Conservation (phyloP, 441 rosid species). For the Eruca vesicaria region DNA sequence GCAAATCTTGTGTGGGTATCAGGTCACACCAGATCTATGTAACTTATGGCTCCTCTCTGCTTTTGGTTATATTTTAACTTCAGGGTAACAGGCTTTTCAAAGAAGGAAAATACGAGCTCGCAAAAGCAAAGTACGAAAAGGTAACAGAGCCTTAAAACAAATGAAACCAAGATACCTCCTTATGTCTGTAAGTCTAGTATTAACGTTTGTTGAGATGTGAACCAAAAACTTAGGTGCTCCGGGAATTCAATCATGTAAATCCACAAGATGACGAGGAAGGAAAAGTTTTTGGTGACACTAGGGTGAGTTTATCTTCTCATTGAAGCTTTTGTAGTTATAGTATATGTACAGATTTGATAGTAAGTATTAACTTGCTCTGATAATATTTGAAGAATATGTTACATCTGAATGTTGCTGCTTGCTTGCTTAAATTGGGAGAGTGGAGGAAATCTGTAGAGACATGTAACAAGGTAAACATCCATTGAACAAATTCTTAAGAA, state of each 20-base stretch:
- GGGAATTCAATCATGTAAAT: constrained; percentile 98
- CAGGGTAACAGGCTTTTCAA: constrained; percentile 97
- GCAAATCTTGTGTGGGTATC: not conserved
- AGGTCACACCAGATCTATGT: not conserved
- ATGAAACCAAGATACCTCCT: not conserved
- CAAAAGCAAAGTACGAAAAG: constrained; percentile 96
- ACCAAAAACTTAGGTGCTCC: constrained; percentile 59
- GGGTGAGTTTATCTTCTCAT: constrained; percentile 45
- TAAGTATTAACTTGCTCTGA: not conserved
- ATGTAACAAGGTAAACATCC: constrained; percentile 74
- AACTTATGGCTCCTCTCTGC: not conserved
- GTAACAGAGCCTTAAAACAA: constrained; percentile 38
- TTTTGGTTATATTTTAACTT: constrained; percentile 34
- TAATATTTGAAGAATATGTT: constrained; percentile 58
- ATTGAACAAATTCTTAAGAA: not conserved
- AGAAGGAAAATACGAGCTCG: constrained; percentile 95
- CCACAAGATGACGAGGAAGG: constrained; percentile 99
- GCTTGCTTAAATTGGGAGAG: constrained; percentile 88
- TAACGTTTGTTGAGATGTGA: constrained; percentile 12
- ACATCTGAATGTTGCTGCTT: constrained; percentile 89
- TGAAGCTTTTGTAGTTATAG: not conserved
- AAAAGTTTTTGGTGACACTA: constrained; percentile 66
- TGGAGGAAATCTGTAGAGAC: constrained; percentile 81
- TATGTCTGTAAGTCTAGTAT: not conserved
- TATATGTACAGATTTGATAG: not conserved